Evolutionary conservation across 2,329 filamentous ascomycete species (phyloP).

Genomic region (Ascochyta clinopodiicola): DNA sequence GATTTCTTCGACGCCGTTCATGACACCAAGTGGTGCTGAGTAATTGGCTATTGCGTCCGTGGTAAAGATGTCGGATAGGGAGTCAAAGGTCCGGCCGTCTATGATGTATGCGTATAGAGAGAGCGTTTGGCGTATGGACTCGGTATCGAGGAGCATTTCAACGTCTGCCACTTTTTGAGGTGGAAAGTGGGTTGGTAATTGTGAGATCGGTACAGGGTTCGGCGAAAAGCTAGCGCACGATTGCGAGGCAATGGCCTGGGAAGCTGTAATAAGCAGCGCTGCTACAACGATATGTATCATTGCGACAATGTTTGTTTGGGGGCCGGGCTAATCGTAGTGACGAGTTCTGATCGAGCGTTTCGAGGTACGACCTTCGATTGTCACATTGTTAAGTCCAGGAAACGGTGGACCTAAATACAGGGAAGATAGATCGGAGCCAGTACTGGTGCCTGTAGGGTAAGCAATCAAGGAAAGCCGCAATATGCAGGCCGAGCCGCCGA

Average conservation of each 20-base stretch:
- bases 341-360: too few relatives aligned
- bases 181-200: constrained; percentile 2
- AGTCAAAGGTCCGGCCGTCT: not conserved
- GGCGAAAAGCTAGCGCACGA: constrained; percentile 2
- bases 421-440: too few relatives aligned
- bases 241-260: not conserved
- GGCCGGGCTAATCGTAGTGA: too few relatives aligned
- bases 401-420: too few relatives aligned
- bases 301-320: too few relatives aligned
- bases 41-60: constrained; percentile 2
- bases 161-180: not conserved
- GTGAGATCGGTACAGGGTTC: not conserved
- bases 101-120: constrained; percentile 3
- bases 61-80: not conserved
- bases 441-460: too few relatives aligned
- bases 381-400: too few relatives aligned
- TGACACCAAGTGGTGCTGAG: constrained; percentile 2
- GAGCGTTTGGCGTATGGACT: constrained; percentile 7
- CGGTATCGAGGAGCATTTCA: not conserved
- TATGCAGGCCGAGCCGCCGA: too few relatives aligned
- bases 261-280: not conserved
- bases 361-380: too few relatives aligned
- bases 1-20: constrained; percentile 1
- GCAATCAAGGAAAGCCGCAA: too few relatives aligned
- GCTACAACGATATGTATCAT: not conserved